A percentile compares a stretch with the other conserved stretches of the same genome.
phyloP scores from a whole-genome alignment of 306 rosid species.

The Trifolium subterraneum region DNA sequence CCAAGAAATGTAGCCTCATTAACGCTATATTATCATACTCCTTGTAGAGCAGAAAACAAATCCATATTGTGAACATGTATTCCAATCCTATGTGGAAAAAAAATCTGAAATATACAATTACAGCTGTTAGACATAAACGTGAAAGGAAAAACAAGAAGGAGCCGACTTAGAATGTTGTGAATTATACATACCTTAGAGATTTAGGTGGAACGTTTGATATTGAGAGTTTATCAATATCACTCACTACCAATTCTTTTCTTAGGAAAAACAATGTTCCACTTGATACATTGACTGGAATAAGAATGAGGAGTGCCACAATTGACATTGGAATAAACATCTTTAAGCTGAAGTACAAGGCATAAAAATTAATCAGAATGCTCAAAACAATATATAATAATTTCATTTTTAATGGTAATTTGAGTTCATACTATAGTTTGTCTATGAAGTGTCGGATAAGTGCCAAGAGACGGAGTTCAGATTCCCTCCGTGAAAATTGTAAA shows the following conservation, averaged over 20 bases:
- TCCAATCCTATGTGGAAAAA: slow-evolving; percentile 88
- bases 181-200: slow-evolving; percentile 68
- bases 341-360: slow-evolving; percentile 54
- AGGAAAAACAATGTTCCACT: slow-evolving; percentile 84
- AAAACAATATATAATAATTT: slow-evolving; percentile 20
- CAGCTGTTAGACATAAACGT: slow-evolving; percentile 31
- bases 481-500: too few relatives aligned
- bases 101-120: slow-evolving; percentile 64
- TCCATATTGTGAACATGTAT: slow-evolving; percentile 85
- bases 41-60: slow-evolving; percentile 76
- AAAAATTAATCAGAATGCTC: slow-evolving; percentile 17
- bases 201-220: slow-evolving; percentile 84
- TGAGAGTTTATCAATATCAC: slow-evolving; percentile 92
- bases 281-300: slow-evolving; percentile 92
- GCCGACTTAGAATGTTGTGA: background rate
- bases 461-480: too few relatives aligned
- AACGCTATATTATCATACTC: slow-evolving; percentile 71
- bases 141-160: slow-evolving; percentile 38
- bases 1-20: slow-evolving; percentile 85
- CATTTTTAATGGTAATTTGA: background rate
- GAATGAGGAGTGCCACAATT: slow-evolving; percentile 82
- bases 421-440: background rate
- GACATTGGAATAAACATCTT: slow-evolving; percentile 83
- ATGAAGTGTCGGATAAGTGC: too few relatives aligned
- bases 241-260: slow-evolving; percentile 79